Percentiles rank a stretch among this genome's conserved stretches.
Conservation (phyloP, 345 rosid species). For the Cardamine resedifolia region DNA sequence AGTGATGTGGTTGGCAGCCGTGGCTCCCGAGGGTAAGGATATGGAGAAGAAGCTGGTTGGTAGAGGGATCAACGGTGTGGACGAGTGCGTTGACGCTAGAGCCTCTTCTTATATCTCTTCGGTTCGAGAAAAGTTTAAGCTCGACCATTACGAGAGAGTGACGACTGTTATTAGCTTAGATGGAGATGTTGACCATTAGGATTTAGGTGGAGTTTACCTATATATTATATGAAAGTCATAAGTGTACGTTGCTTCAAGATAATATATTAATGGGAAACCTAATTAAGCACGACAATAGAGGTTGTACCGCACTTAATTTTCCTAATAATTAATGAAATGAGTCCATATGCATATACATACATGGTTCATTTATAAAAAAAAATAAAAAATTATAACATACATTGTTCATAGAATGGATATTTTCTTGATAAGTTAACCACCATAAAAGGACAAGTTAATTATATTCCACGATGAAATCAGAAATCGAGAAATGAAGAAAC, state of each 20-base stretch:
- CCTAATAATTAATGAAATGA: neutral
- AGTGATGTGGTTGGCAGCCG: constrained; percentile 24
- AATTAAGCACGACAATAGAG: neutral
- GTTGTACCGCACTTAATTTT: neutral
- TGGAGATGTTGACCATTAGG: constrained; percentile 13
- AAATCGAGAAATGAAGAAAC: neutral
- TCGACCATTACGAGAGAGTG: constrained; percentile 26
- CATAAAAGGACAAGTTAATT: neutral
- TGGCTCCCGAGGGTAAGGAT: constrained; percentile 12
- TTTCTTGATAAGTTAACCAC: neutral
- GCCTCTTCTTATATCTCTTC: constrained; percentile 40
- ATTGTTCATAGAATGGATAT: neutral
- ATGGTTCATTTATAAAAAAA: too few species aligned
- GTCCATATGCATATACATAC: neutral
- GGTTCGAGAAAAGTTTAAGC: constrained; percentile 36
- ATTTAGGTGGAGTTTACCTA: neutral
- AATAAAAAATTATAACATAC: neutral
- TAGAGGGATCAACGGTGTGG: constrained; percentile 17
- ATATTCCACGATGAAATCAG: neutral
- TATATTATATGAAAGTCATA: neutral
- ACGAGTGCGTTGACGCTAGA: constrained; percentile 39
- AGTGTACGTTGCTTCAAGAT: constrained; percentile 1
- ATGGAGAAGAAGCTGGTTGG: constrained; percentile 28
- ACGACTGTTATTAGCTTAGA: constrained; percentile 35
- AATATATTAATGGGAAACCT: neutral